phyloP scores from a whole-genome alignment of 2,329 filamentous ascomycete species.

The Neonectria faginata region DNA sequence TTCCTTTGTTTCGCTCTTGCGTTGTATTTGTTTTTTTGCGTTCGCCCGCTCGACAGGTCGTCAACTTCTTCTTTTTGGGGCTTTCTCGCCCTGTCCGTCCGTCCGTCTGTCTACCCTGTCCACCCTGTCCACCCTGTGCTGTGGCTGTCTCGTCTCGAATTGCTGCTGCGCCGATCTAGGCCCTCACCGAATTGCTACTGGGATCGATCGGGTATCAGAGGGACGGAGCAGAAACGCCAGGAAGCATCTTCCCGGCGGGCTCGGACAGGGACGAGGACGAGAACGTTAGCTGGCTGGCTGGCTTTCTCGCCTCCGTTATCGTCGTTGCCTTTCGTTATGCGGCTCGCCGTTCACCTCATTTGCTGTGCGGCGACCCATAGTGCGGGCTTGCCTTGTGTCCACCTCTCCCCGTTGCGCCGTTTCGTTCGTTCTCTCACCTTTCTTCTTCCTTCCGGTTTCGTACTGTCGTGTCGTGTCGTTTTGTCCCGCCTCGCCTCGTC shows the following conservation, averaged over 20 bases:
- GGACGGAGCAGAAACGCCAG: not conserved
- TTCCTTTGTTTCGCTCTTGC: not conserved
- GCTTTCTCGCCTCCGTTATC: not conserved
- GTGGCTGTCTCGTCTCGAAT: conserved; percentile 18
- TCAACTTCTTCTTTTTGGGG: conserved; percentile 14
- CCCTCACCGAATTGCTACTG: not conserved
- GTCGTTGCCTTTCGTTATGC: not conserved
- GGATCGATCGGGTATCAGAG: not conserved
- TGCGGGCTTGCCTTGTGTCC: not conserved
- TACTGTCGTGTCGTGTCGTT: not conserved
- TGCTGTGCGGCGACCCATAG: not conserved
- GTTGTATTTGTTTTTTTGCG: conserved; percentile 20
- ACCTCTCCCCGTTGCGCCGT: conserved; percentile 21
- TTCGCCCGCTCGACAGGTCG: conserved; percentile 18
- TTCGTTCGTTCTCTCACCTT: not conserved
- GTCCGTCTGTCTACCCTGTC: too few relatives aligned
- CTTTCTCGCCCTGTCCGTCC: not conserved
- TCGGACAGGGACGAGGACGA: not conserved
- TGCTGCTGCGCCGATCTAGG: not conserved
- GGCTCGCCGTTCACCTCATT: not conserved
- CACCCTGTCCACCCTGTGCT: conserved; percentile 10
- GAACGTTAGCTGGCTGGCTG: not conserved
- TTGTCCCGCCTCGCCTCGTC: not conserved
- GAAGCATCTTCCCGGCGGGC: not conserved
- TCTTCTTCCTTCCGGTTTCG: not conserved